Conservation (phyloP, 2,329 filamentous ascomycete species). For the Myriosclerotinia curreyana region DNA sequence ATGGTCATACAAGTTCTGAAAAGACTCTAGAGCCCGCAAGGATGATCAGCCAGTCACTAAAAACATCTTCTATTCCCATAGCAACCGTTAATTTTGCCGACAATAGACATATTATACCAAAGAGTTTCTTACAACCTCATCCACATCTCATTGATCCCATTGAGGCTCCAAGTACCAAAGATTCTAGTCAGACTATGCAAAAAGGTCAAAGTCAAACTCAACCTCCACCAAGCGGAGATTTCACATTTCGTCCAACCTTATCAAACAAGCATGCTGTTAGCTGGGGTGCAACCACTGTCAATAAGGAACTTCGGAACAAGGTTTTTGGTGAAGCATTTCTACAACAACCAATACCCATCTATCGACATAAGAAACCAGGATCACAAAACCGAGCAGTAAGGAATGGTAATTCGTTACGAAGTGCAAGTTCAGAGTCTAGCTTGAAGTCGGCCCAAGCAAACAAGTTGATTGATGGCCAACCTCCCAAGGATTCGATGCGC, state of each 20-base stretch:
- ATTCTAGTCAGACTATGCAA: conserved; percentile 39
- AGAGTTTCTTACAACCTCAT: conserved; percentile 68
- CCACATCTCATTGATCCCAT: conserved; percentile 43
- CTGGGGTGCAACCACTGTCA: conserved; percentile 65
- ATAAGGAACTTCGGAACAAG: conserved; percentile 63
- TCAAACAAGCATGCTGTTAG: conserved; percentile 59
- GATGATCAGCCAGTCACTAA: conserved; percentile 71
- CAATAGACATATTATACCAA: conserved; percentile 88
- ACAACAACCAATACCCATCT: conserved; percentile 76
- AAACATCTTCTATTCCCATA: conserved; percentile 61
- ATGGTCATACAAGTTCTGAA: conserved; percentile 26
- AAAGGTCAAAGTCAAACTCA: conserved; percentile 29
- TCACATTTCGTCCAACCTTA: conserved; percentile 44
- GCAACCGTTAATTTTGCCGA: conserved; percentile 93
- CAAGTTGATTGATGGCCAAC: conserved; percentile 26
- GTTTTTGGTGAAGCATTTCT: conserved; percentile 90
- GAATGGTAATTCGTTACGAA: conserved; percentile 43
- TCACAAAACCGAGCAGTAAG: conserved; percentile 72
- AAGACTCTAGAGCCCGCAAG: conserved; percentile 42
- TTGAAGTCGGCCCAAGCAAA: conserved; percentile 32
- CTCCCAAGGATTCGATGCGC: conserved; percentile 46
- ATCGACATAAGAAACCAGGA: conserved; percentile 66
- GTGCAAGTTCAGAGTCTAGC: conserved; percentile 38
- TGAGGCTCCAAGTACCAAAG: conserved; percentile 31
- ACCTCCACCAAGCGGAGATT: conserved; percentile 24